Base-by-base conservation (phyloP, 1,284 basidiomycete species). In the Anthracocystis panici-leucophaei region DNA sequence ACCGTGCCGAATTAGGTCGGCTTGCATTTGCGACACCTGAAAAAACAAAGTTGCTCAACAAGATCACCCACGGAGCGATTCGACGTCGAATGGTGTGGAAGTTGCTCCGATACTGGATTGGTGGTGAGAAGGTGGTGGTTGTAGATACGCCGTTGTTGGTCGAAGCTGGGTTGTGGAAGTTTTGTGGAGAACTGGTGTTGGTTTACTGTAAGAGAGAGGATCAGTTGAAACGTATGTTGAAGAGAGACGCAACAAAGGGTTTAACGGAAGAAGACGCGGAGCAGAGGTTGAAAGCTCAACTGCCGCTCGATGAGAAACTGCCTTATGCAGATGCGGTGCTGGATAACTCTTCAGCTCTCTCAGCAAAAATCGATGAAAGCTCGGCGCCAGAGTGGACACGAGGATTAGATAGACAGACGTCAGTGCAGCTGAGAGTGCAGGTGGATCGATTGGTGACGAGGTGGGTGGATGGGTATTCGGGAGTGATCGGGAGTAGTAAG, bases 81-180 rank as follows among this genome's bases (percentile, higher is more conserved):
- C 87, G 91, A 56, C 88, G 88, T 64, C 90, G 89, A 16, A 93
- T 97, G 90, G 85, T 92, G 16, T 90, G 89, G 88, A 87, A 87
- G 60, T 88, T 97, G 7, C 51, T 94, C 52, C 87, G 87, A 63
- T 88, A 88, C 72, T 99, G 96, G 95, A 59, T 94, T 38, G 86
- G 85, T 29, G 96, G 95, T 3, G 87, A 93, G 75, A 90, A 89
- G 80, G 88, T 92, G 57, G 93, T 93, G 66, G 89, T 99, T 2
- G 87, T 98, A 65, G 96, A 98, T 85, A 92, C 97, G 8, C 96
- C 96, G n/a, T 86, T 98, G 55, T 87, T 98, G 61, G 92, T 99
- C 63, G 96, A 99, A 85, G 91, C 93, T 0, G 91, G 92, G 1
- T 84, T 98, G 56, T 94, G 92, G 91, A 90, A 89, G 82, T 92